Evolutionary conservation across 352 stramenopile genomes (phyloP).

Genomic region (Pythium sp.): DNA sequence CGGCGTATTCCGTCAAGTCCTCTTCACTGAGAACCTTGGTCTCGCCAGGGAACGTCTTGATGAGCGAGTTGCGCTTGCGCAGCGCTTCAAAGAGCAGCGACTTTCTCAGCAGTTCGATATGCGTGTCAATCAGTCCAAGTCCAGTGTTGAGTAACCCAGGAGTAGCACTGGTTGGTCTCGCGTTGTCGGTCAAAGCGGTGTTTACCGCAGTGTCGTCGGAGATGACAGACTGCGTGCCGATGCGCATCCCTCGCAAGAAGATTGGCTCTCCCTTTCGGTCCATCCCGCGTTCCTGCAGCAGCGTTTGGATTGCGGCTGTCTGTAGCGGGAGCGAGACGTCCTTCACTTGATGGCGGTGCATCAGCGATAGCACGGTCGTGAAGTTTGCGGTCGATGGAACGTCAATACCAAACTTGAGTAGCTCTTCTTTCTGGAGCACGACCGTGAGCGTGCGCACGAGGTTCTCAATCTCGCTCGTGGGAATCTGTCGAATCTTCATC

Average conservation of each 20-base stretch:
- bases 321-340: conserved; percentile 46
- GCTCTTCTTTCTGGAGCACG: conserved; percentile 59
- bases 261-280: conserved; percentile 61
- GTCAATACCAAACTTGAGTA: conserved; percentile 35
- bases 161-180: neutral
- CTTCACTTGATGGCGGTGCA: conserved; percentile 53
- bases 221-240: conserved; percentile 44
- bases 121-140: conserved; percentile 61
- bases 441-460: conserved; percentile 51
- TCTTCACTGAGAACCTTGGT: conserved; percentile 42
- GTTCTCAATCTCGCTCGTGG: conserved; percentile 57
- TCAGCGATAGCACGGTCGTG: conserved; percentile 43
- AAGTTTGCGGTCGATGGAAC: conserved; percentile 50
- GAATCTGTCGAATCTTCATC: conserved; percentile 53
- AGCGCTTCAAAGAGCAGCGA: conserved; percentile 60
- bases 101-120: conserved; percentile 64
- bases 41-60: conserved; percentile 58
- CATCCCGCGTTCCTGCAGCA: conserved; percentile 50
- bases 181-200: neutral
- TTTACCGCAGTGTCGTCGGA: conserved; percentile 12
- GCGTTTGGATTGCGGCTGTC: conserved; percentile 36
- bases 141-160: conserved; percentile 33
- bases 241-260: conserved; percentile 54
- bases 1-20: conserved; percentile 42
- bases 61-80: conserved; percentile 67